These are phyloP conservation scores for Verticillium nonalfalfae DNA, from an alignment of 2,329 filamentous ascomycete genomes.

Conservation along the genomic window DNA sequence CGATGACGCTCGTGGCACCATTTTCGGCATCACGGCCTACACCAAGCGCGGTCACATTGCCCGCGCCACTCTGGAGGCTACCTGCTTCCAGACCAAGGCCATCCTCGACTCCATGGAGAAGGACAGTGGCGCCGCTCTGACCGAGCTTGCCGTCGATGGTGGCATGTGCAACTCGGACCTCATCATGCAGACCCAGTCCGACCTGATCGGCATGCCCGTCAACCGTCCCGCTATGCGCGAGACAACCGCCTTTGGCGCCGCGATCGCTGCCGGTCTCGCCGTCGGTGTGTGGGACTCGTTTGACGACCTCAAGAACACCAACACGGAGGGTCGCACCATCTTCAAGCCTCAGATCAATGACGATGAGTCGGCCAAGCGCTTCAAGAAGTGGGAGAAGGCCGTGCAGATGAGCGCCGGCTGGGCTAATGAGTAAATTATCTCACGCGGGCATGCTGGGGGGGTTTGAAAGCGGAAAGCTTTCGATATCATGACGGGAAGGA, in stretches of 20 bases:
- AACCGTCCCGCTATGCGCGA: conserved; percentile 76
- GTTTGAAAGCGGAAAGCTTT: not conserved
- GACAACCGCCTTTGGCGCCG: conserved; percentile 74
- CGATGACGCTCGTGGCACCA: conserved; percentile 73
- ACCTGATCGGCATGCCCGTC: conserved; percentile 74
- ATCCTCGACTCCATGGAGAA: conserved; percentile 77
- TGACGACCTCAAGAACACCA: conserved; percentile 65
- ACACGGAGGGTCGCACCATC: conserved; percentile 59
- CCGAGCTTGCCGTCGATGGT: conserved; percentile 73
- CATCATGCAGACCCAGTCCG: conserved; percentile 78
- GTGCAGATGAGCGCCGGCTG: conserved; percentile 76
- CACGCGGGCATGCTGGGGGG: no score
- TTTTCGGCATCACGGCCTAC: conserved; percentile 72
- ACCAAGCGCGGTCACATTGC: conserved; percentile 73
- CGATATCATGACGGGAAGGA: not conserved
- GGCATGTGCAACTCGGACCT: conserved; percentile 78
- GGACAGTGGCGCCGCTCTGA: conserved; percentile 67
- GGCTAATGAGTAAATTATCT: conserved; percentile 18
- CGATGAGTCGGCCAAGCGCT: conserved; percentile 55
- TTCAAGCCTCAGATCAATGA: conserved; percentile 62
- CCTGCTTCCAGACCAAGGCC: conserved; percentile 77
- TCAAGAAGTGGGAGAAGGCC: conserved; percentile 67
- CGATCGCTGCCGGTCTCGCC: conserved; percentile 76
- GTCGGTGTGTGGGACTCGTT: conserved; percentile 69
- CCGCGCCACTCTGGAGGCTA: conserved; percentile 72